A percentile compares a stretch with the other conserved stretches of the same genome.
Conservation (phyloP, 2,329 filamentous ascomycete species). For the Mycogone perniciosa region DNA sequence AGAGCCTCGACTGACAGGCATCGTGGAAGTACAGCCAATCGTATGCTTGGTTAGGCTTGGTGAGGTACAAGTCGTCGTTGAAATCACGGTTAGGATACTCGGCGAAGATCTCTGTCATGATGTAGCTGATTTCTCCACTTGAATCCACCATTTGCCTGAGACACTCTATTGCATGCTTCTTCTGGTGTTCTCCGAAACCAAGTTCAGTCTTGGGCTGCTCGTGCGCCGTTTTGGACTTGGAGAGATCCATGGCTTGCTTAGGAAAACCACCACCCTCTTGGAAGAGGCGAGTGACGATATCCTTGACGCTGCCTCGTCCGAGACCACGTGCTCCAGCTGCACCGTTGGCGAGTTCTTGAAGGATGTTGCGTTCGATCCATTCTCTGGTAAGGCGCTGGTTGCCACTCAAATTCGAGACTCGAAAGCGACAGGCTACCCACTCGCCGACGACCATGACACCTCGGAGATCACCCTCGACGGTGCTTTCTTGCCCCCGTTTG, state of each 20-base stretch:
- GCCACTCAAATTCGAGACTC: constrained; percentile 37
- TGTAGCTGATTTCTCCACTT: constrained; percentile 69
- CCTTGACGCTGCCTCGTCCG: constrained; percentile 64
- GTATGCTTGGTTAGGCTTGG: constrained; percentile 80
- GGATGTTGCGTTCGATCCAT: constrained; percentile 70
- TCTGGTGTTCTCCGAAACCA: constrained; percentile 65
- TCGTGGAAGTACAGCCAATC: constrained; percentile 98
- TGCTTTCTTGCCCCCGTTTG: constrained; percentile 59
- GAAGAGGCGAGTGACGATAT: constrained; percentile 73
- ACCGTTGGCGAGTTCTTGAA: constrained; percentile 61
- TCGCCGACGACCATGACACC: constrained; percentile 82
- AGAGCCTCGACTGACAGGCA: constrained; percentile 69
- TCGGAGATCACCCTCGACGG: constrained; percentile 67
- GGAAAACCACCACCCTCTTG: constrained; percentile 73
- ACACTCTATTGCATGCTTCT: constrained; percentile 65
- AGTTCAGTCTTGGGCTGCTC: constrained; percentile 55
- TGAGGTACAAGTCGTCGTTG: constrained; percentile 87
- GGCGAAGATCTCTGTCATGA: constrained; percentile 77
- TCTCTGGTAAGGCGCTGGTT: constrained; percentile 56
- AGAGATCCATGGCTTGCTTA: constrained; percentile 42
- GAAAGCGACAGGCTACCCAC: constrained; percentile 72
- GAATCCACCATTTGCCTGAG: constrained; percentile 72
- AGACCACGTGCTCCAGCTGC: constrained; percentile 65
- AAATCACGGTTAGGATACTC: constrained; percentile 82
- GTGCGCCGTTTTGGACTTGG: constrained; percentile 37